Base-by-base conservation (phyloP, 345 rosid genomes). In the Corchorus olitorius region DNA sequence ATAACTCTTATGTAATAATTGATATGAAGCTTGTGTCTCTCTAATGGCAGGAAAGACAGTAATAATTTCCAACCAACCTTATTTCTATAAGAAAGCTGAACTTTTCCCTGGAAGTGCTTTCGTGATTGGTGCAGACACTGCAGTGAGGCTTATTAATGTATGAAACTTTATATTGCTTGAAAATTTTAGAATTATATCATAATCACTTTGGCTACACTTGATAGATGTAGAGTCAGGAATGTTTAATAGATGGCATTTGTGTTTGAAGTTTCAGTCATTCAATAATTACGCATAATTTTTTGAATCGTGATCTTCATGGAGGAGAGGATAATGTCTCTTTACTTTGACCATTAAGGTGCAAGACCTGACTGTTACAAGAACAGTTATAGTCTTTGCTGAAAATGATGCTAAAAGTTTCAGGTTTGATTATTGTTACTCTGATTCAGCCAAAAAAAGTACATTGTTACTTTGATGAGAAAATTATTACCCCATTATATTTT, bases 31-130 rank as follows among this genome's bases (percentile, higher is more conserved):
- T 68, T 75, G 14, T 39, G 56, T 60, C 73, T 81, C 77, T 19
- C 46, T 75, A 61, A 72, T 91, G 80, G 82, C 93, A 93, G 99
- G 98, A 81, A 92, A 87, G 85, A 81, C 93, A 0, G 82, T 96
- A 58, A 96, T 96, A 80, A 76, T 96, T 82, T 96, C 99, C 80
- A 93, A 88, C 82, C 98, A 96, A 88, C 99, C 98, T 68, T 93
- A 81, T 76, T 96, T 93, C 75, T 92, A 96, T 81, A 96, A 90
- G 91, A 96, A 93, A 86, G 97, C 97, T 52, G 97, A 92, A 67
- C 88, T 96, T 73, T 96, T 96, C 75, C 98, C 97, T 3, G 98
- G 97, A 75, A 96, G 99, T 82, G 87, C 93, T 69, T 93, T 96
- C 79, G 98, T 93, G 33, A 91, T 93, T 77, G 98, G 99, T 53